Base-by-base conservation (phyloP, 2,329 filamentous ascomycete genomes). In the Chaetomium sp. region DNA sequence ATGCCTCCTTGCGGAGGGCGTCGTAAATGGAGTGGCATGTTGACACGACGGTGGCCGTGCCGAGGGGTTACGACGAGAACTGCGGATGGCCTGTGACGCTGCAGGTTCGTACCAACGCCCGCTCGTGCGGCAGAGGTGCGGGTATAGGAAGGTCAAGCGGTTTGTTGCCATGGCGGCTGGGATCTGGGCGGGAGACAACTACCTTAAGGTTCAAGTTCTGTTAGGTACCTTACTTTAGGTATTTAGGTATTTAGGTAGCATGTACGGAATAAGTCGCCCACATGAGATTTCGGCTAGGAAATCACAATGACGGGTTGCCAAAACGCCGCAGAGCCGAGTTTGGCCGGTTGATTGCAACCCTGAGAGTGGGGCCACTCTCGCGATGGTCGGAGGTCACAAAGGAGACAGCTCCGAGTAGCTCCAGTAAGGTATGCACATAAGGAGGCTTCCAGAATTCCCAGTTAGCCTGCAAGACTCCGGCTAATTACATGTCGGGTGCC, bases 141-240 rank as follows among this genome's bases (percentile, higher is more conserved):
- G 88, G 70, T 90, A 91, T 21, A 91, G 80, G 72, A 91, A 91
- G 19, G 85, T 85, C 65, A 91, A 79, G 72, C 88, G 82, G 66
- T 81, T 79, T 27, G 84, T 81, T 68, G 87, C 82, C 86, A 91
- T 91, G 67, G 71, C 91, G 66, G 71, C 75, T 60, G 38, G 38
- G 33, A 31, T 19, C 27, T 27, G 38, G 29, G 31, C 25, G 51
- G 45, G 21, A 54, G 51, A 59, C 13, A 29, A 27, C 10, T n/a
- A 25, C 29, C 45, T 45, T 65, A 35, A 19, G 38, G n/a, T n/a
- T n/a, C n/a, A 45, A n/a, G 5, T 31, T 21, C 31, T 29, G 4
- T 65, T 56, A 66, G 56, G 38, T 19, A 1, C 25, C 33, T 7
- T n/a, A n/a, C n/a, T n/a, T n/a, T n/a, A n/a, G n/a, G n/a, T n/a